Base-by-base conservation (phyloP, 768 basidiomycete genomes). In the Zangia roseola region DNA sequence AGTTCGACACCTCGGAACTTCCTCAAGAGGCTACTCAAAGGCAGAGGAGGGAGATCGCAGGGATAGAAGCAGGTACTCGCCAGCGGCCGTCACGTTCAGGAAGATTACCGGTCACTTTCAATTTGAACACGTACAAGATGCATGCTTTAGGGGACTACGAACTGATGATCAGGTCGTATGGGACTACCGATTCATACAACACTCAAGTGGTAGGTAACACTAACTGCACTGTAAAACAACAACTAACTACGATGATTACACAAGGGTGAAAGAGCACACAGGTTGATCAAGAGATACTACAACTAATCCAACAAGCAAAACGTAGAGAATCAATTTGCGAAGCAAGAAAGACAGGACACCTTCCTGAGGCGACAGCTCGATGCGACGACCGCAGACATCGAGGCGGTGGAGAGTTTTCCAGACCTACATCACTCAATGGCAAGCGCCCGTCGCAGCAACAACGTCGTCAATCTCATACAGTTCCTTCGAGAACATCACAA, bases 111-210 rank as follows among this genome's bases (percentile, higher is more conserved):
- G 24, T 24, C 13, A 16, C 38, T 12, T 55, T 65, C 30, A 68
- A 65, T 36, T 45, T 66, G 4, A 45, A 40, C 9, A 68, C 64
- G 1, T 65, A 64, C 46, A 68, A 65, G 45, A 52, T 56, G 19
- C 67, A 68, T 45, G 56, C 60, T 6, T 33, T 65, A 3, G 58
- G 59, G 0, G 65, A 68, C 43, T 62, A 1, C 50, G 60, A 2
- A 2, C 2, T 2, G 8, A 26, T 26, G 26, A 26, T 26, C 8
- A 7, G 10, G 8, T 9, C 6, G 8, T 26, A 9, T 26, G 38
- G 38, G 0, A 48, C 47, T 33, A 48, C 20, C n/a, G 31, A 48
- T 37, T 33, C 26, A 9, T 26, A 26, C 6, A 26, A 26, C 8
- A 26, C 26, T 26, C 26, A 26, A 26, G 26, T 26, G 6, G 26